These are phyloP conservation scores for Pichia cactophila DNA, from an alignment of 1,139 yeast species.

Conservation along the genomic window DNA sequence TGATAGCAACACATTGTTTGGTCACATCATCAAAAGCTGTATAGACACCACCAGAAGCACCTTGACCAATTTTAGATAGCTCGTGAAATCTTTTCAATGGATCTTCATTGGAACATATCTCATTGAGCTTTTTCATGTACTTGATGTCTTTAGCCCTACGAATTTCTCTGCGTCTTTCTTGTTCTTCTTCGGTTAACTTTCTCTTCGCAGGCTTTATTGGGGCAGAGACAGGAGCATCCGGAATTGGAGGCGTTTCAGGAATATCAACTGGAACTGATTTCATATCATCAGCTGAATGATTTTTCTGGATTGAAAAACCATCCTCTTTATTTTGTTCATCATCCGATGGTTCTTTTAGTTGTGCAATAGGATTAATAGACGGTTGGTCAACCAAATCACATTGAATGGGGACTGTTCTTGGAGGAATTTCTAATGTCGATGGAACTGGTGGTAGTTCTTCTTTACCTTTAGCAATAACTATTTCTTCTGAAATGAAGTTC, in stretches of 20 bases:
- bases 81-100: constrained; percentile 69
- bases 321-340: neutral
- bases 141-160: constrained; percentile 49
- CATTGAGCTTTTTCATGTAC: constrained; percentile 57
- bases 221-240: constrained; percentile 22
- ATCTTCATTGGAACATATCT: constrained; percentile 81
- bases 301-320: neutral
- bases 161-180: constrained; percentile 54
- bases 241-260: constrained; percentile 19
- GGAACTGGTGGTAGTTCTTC: constrained; percentile 23
- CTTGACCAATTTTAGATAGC: constrained; percentile 86
- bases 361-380: neutral
- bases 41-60: constrained; percentile 96
- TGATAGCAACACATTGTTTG: constrained; percentile 74
- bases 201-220: constrained; percentile 40
- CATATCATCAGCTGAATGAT: neutral
- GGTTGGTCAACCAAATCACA: neutral
- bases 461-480: constrained; percentile 4
- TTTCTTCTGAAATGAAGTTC: constrained; percentile 4
- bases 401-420: neutral
- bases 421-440: neutral
- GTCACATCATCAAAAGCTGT: constrained; percentile 70
- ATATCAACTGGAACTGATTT: constrained; percentile 9
- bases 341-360: neutral
- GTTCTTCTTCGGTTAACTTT: constrained; percentile 51